Evolutionary conservation across 345 rosid species (phyloP), one percentile per base, ranked within the genome.

Genomic region (Gossypium anomalum): DNA sequence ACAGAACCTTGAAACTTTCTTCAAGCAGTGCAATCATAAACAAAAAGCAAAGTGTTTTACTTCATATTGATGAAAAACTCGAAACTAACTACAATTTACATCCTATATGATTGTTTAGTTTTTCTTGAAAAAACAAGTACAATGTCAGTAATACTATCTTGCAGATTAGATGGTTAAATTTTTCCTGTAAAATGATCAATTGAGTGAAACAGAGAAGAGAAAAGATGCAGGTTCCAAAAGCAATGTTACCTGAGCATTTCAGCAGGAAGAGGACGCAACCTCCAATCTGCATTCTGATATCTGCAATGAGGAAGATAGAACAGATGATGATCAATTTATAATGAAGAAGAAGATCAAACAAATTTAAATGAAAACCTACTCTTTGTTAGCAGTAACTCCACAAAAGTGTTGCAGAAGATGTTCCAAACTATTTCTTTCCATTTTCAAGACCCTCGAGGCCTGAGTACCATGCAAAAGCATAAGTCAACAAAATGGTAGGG

Each of bases 281-380:
- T 92, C 98, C 98, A 94, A 80, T 94, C 97, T 53, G 97, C 94
- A 83, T 86, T 91, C 82, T 94, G 98, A 81, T 94, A 94, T 75
- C 98, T 94, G 92, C 86, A 84, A 76, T 48, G 61, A 82, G 70
- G 12, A 57, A 45, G 67, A 51, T 56, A 60, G 41, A 64, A 45
- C 60, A 69, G 57, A 34, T 67, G 10, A 45, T 13, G 1, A 61
- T 53, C 44, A 73, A 76, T 34, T 4, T 34, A 5, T 34, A 34
- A 34, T 5, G 7, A 7, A 9, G 75, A 71, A 59, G 41, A 75
- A 38, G 61, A 68, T 74, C 51, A 75, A 62, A 61, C 22, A 43
- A 77, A 61, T 65, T 74, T 53, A 70, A 59, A 71, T 0, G 38
- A 77, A 73, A 75, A 77, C 85, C 45, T 77, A 95, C 98, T 91